Conservation (phyloP, 768 basidiomycete species). For the Trametes cubensis region DNA sequence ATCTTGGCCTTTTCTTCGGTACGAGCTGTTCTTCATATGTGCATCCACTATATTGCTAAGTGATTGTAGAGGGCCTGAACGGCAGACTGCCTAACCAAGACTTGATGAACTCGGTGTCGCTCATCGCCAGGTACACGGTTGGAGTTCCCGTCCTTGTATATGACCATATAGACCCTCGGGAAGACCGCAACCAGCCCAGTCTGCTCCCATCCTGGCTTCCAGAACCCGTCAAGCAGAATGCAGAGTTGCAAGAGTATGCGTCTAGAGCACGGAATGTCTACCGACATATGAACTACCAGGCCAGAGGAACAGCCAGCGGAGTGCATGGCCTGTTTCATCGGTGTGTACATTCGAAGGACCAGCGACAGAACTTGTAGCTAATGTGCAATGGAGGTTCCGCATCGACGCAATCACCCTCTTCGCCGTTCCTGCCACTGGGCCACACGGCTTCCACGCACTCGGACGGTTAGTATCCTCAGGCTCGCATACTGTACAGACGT, state of each 20-base stretch:
- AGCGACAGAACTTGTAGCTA: neutral
- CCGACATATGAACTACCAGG: conserved; percentile 74
- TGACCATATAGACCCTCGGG: conserved; percentile 64
- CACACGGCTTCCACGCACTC: conserved; percentile 93
- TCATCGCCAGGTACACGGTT: conserved; percentile 72
- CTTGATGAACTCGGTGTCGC: conserved; percentile 77
- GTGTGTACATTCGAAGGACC: conserved; percentile 44
- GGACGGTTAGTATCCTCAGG: conserved; percentile 58
- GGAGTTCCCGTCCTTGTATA: conserved; percentile 82
- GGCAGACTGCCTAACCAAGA: conserved; percentile 97
- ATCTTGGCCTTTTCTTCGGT: conserved; percentile 96
- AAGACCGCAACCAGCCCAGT: conserved; percentile 38
- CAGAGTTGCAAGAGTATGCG: conserved; percentile 52
- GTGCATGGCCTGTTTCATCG: conserved; percentile 89
- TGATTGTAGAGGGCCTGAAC: conserved; percentile 81
- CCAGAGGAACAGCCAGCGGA: conserved; percentile 79
- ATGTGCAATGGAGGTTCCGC: conserved; percentile 63
- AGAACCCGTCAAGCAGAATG: conserved; percentile 42
- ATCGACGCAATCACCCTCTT: conserved; percentile 94
- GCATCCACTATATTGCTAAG: neutral
- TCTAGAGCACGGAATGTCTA: conserved; percentile 67
- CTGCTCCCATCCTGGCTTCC: conserved; percentile 52
- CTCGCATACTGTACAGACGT: conserved; percentile 13
- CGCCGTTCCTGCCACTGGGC: conserved; percentile 83
- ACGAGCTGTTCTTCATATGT: conserved; percentile 27